A percentile compares a stretch with the other conserved stretches of the same genome.
Evolutionary conservation across 2,329 filamentous ascomycete genomes (phyloP).

Genomic region (Westerdykella ornata): DNA sequence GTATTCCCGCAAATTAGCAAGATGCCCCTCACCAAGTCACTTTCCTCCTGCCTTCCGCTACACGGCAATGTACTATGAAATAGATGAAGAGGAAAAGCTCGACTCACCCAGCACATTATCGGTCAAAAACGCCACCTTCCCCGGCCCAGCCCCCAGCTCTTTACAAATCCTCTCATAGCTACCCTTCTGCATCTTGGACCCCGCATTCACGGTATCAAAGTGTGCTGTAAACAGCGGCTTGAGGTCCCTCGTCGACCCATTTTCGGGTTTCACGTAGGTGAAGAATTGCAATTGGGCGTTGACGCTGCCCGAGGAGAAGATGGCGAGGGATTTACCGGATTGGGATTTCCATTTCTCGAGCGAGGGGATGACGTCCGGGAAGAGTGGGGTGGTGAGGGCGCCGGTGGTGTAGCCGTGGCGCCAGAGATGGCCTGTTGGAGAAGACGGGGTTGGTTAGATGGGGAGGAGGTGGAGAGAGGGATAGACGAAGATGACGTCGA

Average conservation of each 20-base stretch:
- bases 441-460: constrained; percentile 16
- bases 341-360: constrained; percentile 52
- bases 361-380: constrained; percentile 63
- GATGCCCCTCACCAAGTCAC: not conserved
- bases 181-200: constrained; percentile 58
- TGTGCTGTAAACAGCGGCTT: constrained; percentile 33
- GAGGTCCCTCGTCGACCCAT: constrained; percentile 38
- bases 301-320: constrained; percentile 77
- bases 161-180: constrained; percentile 65
- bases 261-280: constrained; percentile 45
- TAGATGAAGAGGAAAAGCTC: not conserved
- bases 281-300: constrained; percentile 76
- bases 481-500: constrained; percentile 3
- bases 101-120: constrained; percentile 60
- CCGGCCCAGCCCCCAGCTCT: constrained; percentile 37
- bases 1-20: constrained; percentile 13
- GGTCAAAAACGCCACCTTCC: constrained; percentile 68
- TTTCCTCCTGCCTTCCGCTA: not conserved
- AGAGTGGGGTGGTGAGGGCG: constrained; percentile 64
- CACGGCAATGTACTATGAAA: not conserved
- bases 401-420: constrained; percentile 64
- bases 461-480: not conserved
- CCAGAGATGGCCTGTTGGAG: constrained; percentile 60
- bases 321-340: constrained; percentile 55
- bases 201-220: constrained; percentile 76